phyloP scores from a whole-genome alignment of 495 filamentous ascomycete species.

The Schizothecium vesticola region DNA sequence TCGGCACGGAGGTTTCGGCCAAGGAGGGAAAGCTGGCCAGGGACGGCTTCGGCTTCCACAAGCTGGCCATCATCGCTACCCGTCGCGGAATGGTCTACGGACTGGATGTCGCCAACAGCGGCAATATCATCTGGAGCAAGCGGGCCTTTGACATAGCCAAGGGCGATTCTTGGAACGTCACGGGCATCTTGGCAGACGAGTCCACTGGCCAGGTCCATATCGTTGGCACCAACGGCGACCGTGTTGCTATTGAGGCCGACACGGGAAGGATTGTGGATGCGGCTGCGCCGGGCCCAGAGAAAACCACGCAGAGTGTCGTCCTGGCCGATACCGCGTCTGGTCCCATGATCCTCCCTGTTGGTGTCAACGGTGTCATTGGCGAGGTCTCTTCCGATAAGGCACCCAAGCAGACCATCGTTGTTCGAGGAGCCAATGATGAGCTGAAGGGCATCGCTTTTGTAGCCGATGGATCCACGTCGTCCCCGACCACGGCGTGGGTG shows the following conservation, averaged over 20 bases:
- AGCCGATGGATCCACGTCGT: conserved; percentile 36
- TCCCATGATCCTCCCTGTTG: conserved; percentile 44
- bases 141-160: conserved; percentile 51
- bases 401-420: conserved; percentile 53
- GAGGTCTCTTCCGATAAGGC: conserved; percentile 32
- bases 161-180: conserved; percentile 58
- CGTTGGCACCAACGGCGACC: conserved; percentile 52
- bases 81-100: conserved; percentile 71
- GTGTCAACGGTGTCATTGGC: conserved; percentile 40
- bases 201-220: conserved; percentile 52
- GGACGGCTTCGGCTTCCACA: conserved; percentile 84
- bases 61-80: conserved; percentile 76
- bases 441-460: conserved; percentile 57
- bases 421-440: conserved; percentile 52
- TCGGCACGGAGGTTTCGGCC: conserved; percentile 45
- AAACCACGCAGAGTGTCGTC: conserved; percentile 40
- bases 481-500: conserved; percentile 59
- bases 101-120: conserved; percentile 70
- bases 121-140: conserved; percentile 68
- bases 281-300: conserved; percentile 30
- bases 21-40: conserved; percentile 52
- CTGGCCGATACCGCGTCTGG: conserved; percentile 49
- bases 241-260: conserved; percentile 50
- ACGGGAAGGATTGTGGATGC: conserved; percentile 51
- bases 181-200: conserved; percentile 56